These are phyloP conservation scores for Debaryomyces psychrophilus DNA, from an alignment of 1,139 yeast genomes.

Conservation along the genomic window DNA sequence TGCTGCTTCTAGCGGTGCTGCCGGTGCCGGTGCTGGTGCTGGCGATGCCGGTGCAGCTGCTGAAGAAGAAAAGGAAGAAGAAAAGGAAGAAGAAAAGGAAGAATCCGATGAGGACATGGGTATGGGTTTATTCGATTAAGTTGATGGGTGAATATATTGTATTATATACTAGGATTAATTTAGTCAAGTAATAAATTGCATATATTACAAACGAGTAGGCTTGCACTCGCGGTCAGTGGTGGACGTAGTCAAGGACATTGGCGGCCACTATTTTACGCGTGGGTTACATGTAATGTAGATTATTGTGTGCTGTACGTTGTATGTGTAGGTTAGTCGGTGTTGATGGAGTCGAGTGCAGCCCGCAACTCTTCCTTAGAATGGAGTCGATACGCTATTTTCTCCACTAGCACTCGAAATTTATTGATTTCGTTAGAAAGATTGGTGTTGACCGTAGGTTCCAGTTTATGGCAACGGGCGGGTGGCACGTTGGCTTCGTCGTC, in stretches of 20 bases:
- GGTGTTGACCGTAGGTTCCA: background rate
- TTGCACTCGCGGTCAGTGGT: no score
- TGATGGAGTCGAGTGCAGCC: slow-evolving; percentile 4
- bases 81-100: slow-evolving; percentile 22
- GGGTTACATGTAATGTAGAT: no score
- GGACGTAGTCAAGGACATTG: no score
- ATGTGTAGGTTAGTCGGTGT: background rate
- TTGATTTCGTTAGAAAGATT: slow-evolving; percentile 25
- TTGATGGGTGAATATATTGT: slow-evolving; percentile 12
- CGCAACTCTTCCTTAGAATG: slow-evolving; percentile 7
- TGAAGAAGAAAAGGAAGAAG: slow-evolving; percentile 31
- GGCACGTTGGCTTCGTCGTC: slow-evolving; percentile 22
- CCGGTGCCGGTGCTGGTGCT: slow-evolving; percentile 37
- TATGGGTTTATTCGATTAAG: slow-evolving; percentile 86
- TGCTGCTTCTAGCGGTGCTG: slow-evolving; percentile 56
- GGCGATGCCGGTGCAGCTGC: slow-evolving; percentile 45
- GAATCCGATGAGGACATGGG: slow-evolving; percentile 76
- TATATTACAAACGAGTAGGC: slow-evolving; percentile 1
- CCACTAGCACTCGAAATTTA: slow-evolving; percentile 37
- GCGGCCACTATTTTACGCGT: no score
- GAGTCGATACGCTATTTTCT: slow-evolving; percentile 26
- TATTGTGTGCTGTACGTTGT: no score
- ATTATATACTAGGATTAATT: slow-evolving; percentile 8
- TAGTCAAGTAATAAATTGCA: slow-evolving; percentile 10
- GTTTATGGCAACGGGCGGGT: background rate